These are phyloP conservation scores for Schrenkiella parvula DNA, from an alignment of 345 rosid species.

Conservation along the genomic window DNA sequence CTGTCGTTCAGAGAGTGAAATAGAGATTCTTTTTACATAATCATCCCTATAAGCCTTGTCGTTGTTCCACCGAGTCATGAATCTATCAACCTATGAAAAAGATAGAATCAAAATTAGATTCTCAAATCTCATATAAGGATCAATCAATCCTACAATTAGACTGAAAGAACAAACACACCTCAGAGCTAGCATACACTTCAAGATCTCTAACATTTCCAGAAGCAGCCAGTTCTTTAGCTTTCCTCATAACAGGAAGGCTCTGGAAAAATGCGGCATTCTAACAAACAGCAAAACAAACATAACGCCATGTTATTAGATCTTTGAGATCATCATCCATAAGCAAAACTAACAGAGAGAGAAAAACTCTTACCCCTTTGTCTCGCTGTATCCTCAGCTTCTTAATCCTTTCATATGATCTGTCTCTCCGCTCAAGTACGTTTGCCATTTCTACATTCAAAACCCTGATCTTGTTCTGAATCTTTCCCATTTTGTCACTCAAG, in stretches of 20 bases:
- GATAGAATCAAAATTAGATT: slow-evolving; percentile 11
- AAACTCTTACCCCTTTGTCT: slow-evolving; percentile 54
- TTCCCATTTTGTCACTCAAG: slow-evolving; percentile 44
- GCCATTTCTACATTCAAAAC: slow-evolving; percentile 45
- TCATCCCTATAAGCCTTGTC: slow-evolving; percentile 79
- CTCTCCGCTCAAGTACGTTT: slow-evolving; percentile 46
- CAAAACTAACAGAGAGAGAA: not conserved
- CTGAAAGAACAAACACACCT: slow-evolving; percentile 43
- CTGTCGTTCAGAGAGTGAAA: slow-evolving; percentile 60
- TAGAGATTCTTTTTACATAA: slow-evolving; percentile 59
- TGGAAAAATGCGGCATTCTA: slow-evolving; percentile 55
- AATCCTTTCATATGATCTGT: slow-evolving; percentile 47
- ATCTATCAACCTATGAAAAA: slow-evolving; percentile 55
- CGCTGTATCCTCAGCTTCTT: slow-evolving; percentile 55
- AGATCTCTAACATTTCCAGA: slow-evolving; percentile 51
- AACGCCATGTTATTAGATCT: not conserved
- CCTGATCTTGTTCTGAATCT: slow-evolving; percentile 42
- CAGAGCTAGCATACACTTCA: slow-evolving; percentile 44
- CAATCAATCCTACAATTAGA: not conserved
- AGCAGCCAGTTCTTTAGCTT: slow-evolving; percentile 58
- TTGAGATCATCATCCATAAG: not conserved
- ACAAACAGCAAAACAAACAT: slow-evolving; percentile 4
- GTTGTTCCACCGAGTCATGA: slow-evolving; percentile 62
- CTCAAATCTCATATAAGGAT: slow-evolving; percentile 1
- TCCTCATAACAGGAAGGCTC: slow-evolving; percentile 38